These are phyloP conservation scores for Serendipita sp. DNA, from an alignment of 768 basidiomycete genomes.

Conservation along the genomic window DNA sequence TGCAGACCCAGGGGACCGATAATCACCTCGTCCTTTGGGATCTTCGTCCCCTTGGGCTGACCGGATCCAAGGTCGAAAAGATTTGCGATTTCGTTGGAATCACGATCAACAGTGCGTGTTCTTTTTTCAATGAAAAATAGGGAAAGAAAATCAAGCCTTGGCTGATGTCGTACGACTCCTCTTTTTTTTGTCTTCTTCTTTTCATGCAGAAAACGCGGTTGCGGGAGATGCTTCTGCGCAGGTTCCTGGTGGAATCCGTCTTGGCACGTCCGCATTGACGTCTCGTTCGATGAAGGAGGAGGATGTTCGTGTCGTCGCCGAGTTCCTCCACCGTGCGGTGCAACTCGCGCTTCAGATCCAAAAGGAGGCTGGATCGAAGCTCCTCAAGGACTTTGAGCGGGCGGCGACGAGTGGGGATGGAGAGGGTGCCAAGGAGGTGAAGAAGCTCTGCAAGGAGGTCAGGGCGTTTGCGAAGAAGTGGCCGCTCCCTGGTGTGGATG, in stretches of 20 bases:
- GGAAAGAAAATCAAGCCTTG: not conserved
- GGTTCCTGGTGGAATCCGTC: slow-evolving; percentile 91
- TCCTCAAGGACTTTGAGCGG: slow-evolving; percentile 90
- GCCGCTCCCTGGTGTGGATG: slow-evolving; percentile 82
- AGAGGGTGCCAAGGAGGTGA: slow-evolving; percentile 53
- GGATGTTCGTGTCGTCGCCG: slow-evolving; percentile 76
- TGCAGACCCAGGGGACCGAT: slow-evolving; percentile 93
- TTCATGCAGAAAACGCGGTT: slow-evolving; percentile 71
- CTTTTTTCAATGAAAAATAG: not conserved
- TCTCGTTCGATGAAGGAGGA: slow-evolving; percentile 84
- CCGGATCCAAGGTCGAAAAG: slow-evolving; percentile 98
- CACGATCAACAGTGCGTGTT: slow-evolving; percentile 75
- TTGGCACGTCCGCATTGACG: slow-evolving; percentile 87
- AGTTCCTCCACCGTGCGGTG: slow-evolving; percentile 86
- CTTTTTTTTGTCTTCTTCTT: no score
- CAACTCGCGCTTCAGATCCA: slow-evolving; percentile 81
- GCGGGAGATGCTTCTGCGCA: slow-evolving; percentile 93
- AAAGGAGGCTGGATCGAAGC: slow-evolving; percentile 86
- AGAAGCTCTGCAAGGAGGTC: slow-evolving; percentile 67
- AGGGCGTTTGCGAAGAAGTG: slow-evolving; percentile 64
- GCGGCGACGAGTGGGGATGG: slow-evolving; percentile 55
- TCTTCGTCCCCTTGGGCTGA: slow-evolving; percentile 82
- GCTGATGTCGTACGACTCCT: slow-evolving; percentile 4
- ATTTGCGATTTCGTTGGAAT: slow-evolving; percentile 93
- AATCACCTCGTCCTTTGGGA: slow-evolving; percentile 99